Base-by-base conservation (phyloP, 75 land plant genomes). In the Ceratopteris richardii region DNA sequence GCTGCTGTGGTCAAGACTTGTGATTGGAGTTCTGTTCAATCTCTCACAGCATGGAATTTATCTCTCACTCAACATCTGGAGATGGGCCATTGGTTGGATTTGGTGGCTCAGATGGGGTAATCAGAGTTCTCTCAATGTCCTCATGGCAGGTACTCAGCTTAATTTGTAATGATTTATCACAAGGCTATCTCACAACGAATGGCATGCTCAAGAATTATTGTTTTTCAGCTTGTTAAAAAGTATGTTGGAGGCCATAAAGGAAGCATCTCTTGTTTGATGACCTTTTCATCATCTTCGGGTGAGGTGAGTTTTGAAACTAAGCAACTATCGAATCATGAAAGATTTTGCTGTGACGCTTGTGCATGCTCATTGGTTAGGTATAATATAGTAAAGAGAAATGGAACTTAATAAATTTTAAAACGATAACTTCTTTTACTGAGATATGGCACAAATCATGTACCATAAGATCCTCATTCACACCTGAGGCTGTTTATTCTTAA, bases 161-260 rank as follows among this genome's bases (percentile, higher is more conserved):
- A 24, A 0, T 54, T 47, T 20, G 44, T 56, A 3, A 17, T 52
- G 12, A 28, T 62, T 6, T 17, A 5, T 21, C 9, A 4, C 4
- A 2, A 5, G 5, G 50, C 2, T 46, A n/a, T 44, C 23, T 2
- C 14, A 5, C 17, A 46, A 5, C 12, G 17, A 46, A 21, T 52
- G 27, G 3, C 27, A 52, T 22, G 28, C 1, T 28, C 25, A 11
- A 26, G 54, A 24, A 31, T 1, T 44, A 31, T 9, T 13, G 21
- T 55, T 40, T 1, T 70, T 62, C 87, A 95, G 99, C 84, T 84
- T 61, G 88, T 82, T 48, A 76, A 86, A 51, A 84, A 86, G 44
- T 95, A 90, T 68, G 80, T 82, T 60, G 96, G 99, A 37, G 99
- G 91, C 22, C 99, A 95, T 64, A 95, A 95, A 70, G 99, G 99